phyloP scores from a whole-genome alignment of 2,329 filamentous ascomycete species.

The Nigrospora oryzae region DNA sequence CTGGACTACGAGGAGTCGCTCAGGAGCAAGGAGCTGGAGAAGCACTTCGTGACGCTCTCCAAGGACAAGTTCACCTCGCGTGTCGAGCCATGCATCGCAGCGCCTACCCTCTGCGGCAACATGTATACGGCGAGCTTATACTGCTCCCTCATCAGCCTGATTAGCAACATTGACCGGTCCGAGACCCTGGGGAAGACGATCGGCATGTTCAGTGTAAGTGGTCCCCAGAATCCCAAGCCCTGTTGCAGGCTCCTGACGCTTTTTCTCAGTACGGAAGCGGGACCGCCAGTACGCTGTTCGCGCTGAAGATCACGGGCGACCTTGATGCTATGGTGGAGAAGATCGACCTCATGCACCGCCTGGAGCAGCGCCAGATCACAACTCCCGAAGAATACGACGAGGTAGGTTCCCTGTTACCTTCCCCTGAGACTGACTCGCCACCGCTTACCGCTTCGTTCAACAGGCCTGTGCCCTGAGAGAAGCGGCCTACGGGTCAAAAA shows the following conservation, averaged over 20 bases:
- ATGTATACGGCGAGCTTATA: constrained; percentile 57
- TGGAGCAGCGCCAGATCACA: background rate
- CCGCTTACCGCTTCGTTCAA: no score
- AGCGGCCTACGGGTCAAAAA: background rate
- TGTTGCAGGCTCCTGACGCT: no score
- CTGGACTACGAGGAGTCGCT: background rate
- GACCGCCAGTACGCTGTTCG: background rate
- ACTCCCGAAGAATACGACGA: background rate
- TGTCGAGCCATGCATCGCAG: background rate
- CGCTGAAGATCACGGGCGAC: background rate
- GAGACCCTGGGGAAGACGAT: background rate
- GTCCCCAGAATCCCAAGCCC: no score
- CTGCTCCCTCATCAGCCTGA: constrained; percentile 42
- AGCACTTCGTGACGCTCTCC: background rate
- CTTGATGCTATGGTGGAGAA: background rate
- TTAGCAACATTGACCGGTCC: constrained; percentile 35
- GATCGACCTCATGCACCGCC: background rate
- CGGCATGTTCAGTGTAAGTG: background rate
- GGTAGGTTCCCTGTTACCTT: no score
- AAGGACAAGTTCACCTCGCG: background rate
- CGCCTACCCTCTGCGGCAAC: constrained; percentile 30
- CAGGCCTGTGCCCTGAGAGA: background rate
- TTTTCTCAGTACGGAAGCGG: background rate
- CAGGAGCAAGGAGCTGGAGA: background rate
- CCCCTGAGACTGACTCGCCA: no score